phyloP scores from a whole-genome alignment of 768 basidiomycete species.

The Lepiota brunneoincarnata region DNA sequence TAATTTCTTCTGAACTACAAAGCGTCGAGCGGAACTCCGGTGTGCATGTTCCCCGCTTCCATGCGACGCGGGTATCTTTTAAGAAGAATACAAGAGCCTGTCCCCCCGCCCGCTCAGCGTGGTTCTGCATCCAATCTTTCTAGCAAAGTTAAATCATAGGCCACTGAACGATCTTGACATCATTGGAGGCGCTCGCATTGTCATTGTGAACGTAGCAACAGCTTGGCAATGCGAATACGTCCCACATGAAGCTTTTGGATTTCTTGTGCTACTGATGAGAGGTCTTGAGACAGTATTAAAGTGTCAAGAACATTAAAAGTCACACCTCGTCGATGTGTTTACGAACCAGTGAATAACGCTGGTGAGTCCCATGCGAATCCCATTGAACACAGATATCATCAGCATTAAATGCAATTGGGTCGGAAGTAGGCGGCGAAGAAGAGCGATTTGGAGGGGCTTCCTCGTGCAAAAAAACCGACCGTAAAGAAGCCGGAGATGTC shows the following conservation, averaged over 20 bases:
- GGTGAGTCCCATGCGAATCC: neutral
- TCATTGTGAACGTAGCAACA: slow-evolving; percentile 3
- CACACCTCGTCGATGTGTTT: slow-evolving; percentile 3
- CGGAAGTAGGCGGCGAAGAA: slow-evolving; percentile 5
- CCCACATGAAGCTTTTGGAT: neutral
- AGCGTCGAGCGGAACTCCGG: too few relatives aligned
- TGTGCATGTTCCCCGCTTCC: too few relatives aligned
- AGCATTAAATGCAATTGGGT: neutral
- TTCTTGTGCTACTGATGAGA: slow-evolving; percentile 4
- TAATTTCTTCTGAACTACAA: neutral
- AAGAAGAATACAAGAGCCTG: too few relatives aligned
- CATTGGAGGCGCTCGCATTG: neutral
- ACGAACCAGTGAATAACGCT: neutral
- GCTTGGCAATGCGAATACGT: slow-evolving; percentile 1
- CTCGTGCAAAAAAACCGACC: neutral
- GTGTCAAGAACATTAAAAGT: neutral
- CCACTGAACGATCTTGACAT: neutral
- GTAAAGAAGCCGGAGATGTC: slow-evolving; percentile 3
- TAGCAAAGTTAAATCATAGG: neutral
- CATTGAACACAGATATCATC: neutral
- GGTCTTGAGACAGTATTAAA: neutral
- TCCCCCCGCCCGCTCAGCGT: too few relatives aligned
- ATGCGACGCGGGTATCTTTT: too few relatives aligned
- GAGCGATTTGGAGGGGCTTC: neutral
- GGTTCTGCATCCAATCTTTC: too few relatives aligned